phyloP scores from a whole-genome alignment of 2,329 filamentous ascomycete species.

The Chaetothyriales sp. region DNA sequence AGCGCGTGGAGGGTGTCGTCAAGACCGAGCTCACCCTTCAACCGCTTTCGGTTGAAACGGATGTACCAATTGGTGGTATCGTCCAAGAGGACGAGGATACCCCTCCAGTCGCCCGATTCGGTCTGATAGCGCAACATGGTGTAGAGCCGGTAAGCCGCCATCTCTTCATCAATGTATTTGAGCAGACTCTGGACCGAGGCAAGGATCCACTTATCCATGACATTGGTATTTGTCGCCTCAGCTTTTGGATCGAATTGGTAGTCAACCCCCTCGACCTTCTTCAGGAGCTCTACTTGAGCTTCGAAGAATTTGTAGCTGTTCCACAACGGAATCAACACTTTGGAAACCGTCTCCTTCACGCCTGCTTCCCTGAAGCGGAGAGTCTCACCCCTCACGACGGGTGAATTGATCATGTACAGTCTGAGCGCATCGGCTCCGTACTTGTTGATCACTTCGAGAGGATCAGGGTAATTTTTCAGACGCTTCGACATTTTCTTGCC shows the following conservation, averaged over 20 bases:
- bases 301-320: constrained; percentile 89
- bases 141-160: constrained; percentile 61
- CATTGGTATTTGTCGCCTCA: constrained; percentile 60
- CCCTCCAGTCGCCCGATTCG: constrained; percentile 30
- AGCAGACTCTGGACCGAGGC: constrained; percentile 72
- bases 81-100: constrained; percentile 63
- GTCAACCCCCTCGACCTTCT: constrained; percentile 64
- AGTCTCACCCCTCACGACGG: constrained; percentile 72
- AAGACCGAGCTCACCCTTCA: constrained; percentile 73
- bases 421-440: constrained; percentile 81
- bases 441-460: constrained; percentile 58
- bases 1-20: constrained; percentile 80
- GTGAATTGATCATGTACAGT: constrained; percentile 84
- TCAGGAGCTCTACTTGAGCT: constrained; percentile 64
- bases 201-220: constrained; percentile 85
- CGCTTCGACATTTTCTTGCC: constrained; percentile 95
- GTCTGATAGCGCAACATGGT: constrained; percentile 47
- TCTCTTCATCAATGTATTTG: constrained; percentile 76
- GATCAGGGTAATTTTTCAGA: constrained; percentile 81
- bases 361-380: constrained; percentile 72
- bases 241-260: constrained; percentile 59
- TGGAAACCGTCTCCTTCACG: constrained; percentile 78
- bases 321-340: constrained; percentile 72
- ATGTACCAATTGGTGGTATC: constrained; percentile 92
- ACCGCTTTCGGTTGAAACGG: constrained; percentile 66